phyloP scores from a whole-genome alignment of 306 rosid species.

The Mimosa bimucronata region DNA sequence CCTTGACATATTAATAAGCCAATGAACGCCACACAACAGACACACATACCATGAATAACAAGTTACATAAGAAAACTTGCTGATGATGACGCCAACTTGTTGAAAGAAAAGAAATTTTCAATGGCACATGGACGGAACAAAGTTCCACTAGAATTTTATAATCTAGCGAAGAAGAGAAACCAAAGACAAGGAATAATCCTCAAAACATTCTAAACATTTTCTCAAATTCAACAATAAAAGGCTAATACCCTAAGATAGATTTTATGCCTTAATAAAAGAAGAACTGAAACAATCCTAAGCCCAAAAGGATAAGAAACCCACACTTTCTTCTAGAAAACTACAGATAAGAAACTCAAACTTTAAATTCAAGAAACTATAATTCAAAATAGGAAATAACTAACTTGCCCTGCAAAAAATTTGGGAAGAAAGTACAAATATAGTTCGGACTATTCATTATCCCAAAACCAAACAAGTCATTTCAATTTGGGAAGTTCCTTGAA shows the following conservation, averaged over 20 bases:
- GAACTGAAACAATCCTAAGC: background rate
- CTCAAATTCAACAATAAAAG: background rate
- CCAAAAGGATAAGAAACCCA: background rate
- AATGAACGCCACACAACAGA: background rate
- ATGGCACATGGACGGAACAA: background rate
- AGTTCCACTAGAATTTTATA: background rate
- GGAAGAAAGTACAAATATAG: too few relatives aligned
- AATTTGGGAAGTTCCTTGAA: background rate
- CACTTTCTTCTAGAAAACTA: background rate
- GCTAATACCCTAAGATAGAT: background rate
- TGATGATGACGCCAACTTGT: background rate
- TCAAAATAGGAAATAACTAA: background rate
- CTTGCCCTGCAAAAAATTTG: background rate
- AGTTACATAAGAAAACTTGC: background rate
- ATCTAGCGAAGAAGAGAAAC: background rate
- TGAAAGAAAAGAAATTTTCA: background rate
- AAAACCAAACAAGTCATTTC: background rate
- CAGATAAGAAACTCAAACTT: background rate
- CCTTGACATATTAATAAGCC: background rate
- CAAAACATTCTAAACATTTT: background rate
- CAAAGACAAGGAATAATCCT: background rate
- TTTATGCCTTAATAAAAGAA: background rate
- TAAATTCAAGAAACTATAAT: background rate
- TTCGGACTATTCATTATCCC: background rate
- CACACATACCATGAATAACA: background rate